Evolutionary conservation across 805 yeast species (phyloP), one percentile per base, ranked within the genome.

Genomic region (Candida maltosa): DNA sequence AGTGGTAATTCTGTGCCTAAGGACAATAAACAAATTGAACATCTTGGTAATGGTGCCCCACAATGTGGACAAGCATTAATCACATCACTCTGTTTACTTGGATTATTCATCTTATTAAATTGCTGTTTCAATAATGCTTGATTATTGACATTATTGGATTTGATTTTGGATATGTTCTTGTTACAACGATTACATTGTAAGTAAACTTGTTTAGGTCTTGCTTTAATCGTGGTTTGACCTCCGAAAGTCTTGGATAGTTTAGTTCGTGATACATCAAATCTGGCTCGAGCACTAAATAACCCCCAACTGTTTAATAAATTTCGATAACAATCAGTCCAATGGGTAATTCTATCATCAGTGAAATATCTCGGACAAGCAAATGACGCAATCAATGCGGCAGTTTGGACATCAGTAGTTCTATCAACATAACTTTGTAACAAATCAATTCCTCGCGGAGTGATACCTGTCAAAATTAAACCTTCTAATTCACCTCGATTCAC

Each of bases 381-480:
- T 4, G 89, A 70, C 0, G 87, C 75, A 3, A 91, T 78, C 34
- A 89, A 60, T 0, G 95, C 81, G 0, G 95, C 96, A 0, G 95
- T 88, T 56, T 91, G 98, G 2, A 88, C 83, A 56, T 91, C 98
- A 35, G 87, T 76, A 0, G 95, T 86, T 48, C 89, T 71, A 56
- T 88, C 91, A 22, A 89, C 93, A 58, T 84, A 91, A 1, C 87
- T 76, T 59, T 89, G 96, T 27, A 91, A 58, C 31, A 91, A 65
- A 51, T 85, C 85, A 21, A 87, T 76, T 0, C 95, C 94, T 34
- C 76, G 66, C 1, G 91, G 88, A 0, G 97, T 88, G 18, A 91
- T 74, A n/a, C 98, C 98, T 0, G 97, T 88, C 30, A 91, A 62
- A 12, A 89, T 78, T 27, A 91, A 65, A 1, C 97, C 97, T 57